Evolutionary conservation across 1,284 basidiomycete species (phyloP).

Genomic region (Abortiporus biennis): DNA sequence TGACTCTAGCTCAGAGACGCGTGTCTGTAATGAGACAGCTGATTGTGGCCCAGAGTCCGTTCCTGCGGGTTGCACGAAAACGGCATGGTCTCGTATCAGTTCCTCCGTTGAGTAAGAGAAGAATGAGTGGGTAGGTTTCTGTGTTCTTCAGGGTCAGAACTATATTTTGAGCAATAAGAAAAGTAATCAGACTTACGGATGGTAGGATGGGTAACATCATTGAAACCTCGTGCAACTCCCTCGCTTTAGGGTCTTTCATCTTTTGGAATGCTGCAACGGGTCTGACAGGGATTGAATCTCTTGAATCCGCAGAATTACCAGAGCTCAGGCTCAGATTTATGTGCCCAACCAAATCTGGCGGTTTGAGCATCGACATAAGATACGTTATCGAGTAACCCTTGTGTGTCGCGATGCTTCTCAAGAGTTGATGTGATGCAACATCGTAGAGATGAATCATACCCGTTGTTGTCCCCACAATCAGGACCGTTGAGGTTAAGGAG

Average conservation of each 20-base stretch:
- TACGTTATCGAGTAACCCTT: conserved; percentile 72
- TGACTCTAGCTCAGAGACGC: conserved; percentile 62
- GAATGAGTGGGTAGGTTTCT: conserved; percentile 17
- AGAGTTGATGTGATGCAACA: conserved; percentile 83
- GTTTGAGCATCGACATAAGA: conserved; percentile 73
- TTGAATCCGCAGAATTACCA: conserved; percentile 36
- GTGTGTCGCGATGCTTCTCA: conserved; percentile 73
- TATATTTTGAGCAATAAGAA: conserved; percentile 11
- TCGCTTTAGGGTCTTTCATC: conserved; percentile 57
- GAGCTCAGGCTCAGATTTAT: conserved; percentile 46
- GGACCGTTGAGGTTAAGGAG: conserved; percentile 67
- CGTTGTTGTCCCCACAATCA: conserved; percentile 68
- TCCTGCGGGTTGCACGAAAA: conserved; percentile 43
- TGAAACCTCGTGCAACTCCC: conserved; percentile 62
- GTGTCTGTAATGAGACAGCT: conserved; percentile 39
- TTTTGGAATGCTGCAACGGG: conserved; percentile 66
- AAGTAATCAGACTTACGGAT: conserved; percentile 27
- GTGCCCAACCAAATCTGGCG: conserved; percentile 79
- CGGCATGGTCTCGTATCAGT: conserved; percentile 54
- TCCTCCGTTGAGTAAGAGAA: conserved; percentile 42
- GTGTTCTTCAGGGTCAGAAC: conserved; percentile 14
- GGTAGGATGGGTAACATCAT: conserved; percentile 48
- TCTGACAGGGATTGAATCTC: conserved; percentile 59
- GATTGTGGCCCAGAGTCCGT: conserved; percentile 20
- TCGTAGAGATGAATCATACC: conserved; percentile 84